Evolutionary conservation across 345 rosid species (phyloP).

Genomic region (Balakata baccata): DNA sequence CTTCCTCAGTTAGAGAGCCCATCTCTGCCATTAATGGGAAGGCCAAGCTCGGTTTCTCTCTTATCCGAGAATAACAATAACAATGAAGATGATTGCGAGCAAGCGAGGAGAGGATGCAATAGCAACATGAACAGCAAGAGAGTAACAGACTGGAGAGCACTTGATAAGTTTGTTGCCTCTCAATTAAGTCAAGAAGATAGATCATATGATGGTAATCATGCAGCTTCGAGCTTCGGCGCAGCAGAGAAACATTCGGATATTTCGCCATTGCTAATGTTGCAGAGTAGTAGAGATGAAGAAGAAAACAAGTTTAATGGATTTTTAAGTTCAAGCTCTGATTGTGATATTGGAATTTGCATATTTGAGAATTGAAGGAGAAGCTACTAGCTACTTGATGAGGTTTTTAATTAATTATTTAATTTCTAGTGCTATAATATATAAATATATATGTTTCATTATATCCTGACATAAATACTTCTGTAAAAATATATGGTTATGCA

Average conservation of each 20-base stretch:
- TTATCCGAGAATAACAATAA: conserved; percentile 27
- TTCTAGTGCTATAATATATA: background rate
- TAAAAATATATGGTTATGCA: conserved; percentile 23
- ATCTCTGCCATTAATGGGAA: conserved; percentile 53
- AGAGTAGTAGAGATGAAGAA: conserved; percentile 45
- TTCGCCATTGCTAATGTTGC: conserved; percentile 37
- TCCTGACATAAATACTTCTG: conserved; percentile 23
- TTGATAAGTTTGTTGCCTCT: conserved; percentile 91
- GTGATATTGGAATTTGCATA: conserved; percentile 54
- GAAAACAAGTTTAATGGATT: conserved; percentile 44
- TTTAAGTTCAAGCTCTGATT: conserved; percentile 42
- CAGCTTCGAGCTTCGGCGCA: conserved; percentile 33
- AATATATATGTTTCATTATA: conserved; percentile 19
- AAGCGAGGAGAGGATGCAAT: background rate
- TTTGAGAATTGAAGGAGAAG: conserved; percentile 30
- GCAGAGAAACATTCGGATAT: conserved; percentile 25
- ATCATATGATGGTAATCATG: conserved; percentile 22
- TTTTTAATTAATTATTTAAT: background rate
- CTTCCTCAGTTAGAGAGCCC: conserved; percentile 95
- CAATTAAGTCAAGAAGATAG: conserved; percentile 76
- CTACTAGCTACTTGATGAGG: conserved; percentile 5
- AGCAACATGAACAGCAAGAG: conserved; percentile 28
- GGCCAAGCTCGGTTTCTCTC: conserved; percentile 43
- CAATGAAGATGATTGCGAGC: conserved; percentile 36
- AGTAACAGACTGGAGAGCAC: conserved; percentile 81